Conservation (phyloP, 345 rosid genomes). For the Gossypium thurberi region DNA sequence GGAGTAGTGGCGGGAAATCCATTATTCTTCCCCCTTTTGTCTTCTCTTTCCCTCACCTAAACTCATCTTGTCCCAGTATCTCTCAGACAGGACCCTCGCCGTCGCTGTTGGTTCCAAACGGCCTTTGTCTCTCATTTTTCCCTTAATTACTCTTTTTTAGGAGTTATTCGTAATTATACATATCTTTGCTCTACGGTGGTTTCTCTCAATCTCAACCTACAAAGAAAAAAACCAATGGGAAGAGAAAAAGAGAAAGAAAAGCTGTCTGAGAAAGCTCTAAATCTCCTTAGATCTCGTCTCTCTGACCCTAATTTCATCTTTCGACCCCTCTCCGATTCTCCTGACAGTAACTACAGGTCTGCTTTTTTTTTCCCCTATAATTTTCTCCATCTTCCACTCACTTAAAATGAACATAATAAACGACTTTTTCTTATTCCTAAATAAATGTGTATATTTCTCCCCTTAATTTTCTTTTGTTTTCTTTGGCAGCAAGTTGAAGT, state of each 20-base stretch:
- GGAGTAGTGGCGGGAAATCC: not conserved
- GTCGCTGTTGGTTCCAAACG: not conserved
- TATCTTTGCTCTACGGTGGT: not conserved
- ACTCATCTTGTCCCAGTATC: not conserved
- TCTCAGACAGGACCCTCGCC: not conserved
- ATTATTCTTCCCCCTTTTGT: not conserved
- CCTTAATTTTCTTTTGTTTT: not conserved
- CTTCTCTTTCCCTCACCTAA: not conserved
- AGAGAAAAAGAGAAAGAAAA: constrained; percentile 30
- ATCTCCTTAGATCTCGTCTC: constrained; percentile 59
- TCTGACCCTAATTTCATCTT: constrained; percentile 58
- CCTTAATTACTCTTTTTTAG: not conserved
- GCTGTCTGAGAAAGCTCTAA: constrained; percentile 36
- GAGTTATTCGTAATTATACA: not conserved
- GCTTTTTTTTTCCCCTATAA: not conserved
- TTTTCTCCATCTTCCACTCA: not conserved
- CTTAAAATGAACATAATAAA: not conserved
- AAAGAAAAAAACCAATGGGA: constrained; percentile 24
- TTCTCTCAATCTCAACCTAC: not conserved
- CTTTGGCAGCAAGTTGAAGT: constrained; percentile 65
- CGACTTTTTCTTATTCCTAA: not conserved
- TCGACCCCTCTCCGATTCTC: constrained; percentile 46
- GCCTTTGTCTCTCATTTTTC: not conserved
- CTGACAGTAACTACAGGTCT: constrained; percentile 84
- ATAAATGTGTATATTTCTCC: no score